These are phyloP conservation scores for Hortiboletus rubellus DNA, from an alignment of 1,284 basidiomycete genomes.

Conservation along the genomic window DNA sequence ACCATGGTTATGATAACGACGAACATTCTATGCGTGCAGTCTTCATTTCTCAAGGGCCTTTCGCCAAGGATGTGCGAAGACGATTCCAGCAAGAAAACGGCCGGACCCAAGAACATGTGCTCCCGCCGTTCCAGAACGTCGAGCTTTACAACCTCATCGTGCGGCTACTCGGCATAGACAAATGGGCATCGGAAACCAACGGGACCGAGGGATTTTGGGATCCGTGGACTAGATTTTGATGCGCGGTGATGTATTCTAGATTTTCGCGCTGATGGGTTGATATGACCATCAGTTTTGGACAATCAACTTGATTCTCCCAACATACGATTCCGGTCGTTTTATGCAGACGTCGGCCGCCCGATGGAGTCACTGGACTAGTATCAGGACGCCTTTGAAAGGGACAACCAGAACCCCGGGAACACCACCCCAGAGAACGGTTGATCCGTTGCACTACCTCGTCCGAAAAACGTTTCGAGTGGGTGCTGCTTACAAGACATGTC, in stretches of 20 bases:
- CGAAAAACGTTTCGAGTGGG: too few relatives aligned
- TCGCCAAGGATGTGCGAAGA: conserved; percentile 62
- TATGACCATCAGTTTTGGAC: not conserved
- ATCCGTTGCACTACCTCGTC: not conserved
- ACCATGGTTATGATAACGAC: conserved; percentile 80
- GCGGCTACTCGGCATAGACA: conserved; percentile 64
- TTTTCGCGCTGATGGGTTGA: not conserved
- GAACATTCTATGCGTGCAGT: conserved; percentile 80
- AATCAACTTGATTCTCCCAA: not conserved
- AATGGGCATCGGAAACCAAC: conserved; percentile 63
- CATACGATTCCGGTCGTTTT: not conserved
- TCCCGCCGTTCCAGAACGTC: conserved; percentile 78
- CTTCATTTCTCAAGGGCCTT: conserved; percentile 86
- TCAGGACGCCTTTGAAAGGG: too few relatives aligned
- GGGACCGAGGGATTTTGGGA: conserved; percentile 81
- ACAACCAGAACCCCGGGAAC: not conserved
- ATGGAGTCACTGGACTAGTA: too few relatives aligned
- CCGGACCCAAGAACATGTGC: conserved; percentile 57
- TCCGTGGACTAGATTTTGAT: conserved; percentile 12
- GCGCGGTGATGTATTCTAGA: not conserved
- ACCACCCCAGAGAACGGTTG: not conserved
- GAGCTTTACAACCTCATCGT: conserved; percentile 82
- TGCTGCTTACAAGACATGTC: too few relatives aligned
- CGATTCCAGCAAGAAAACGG: not conserved
- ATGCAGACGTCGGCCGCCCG: not conserved